phyloP scores from a whole-genome alignment of 441 rosid genomes.

The Euphorbia schlechtendalii region DNA sequence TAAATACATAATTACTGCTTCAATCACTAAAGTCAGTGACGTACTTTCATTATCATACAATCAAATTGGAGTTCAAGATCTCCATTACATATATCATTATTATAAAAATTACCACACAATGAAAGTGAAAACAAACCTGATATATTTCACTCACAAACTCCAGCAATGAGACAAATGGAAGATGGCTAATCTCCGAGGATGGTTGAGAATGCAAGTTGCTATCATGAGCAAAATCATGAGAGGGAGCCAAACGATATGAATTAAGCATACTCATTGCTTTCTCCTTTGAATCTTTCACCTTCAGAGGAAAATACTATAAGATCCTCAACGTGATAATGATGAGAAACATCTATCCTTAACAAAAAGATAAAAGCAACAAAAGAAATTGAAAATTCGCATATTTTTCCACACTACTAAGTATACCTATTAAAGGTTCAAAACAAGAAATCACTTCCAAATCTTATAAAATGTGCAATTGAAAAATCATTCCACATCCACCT shows the following conservation, averaged over 20 bases:
- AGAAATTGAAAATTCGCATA: not conserved
- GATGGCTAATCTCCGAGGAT: conserved; percentile 35
- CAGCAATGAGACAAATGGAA: conserved; percentile 75
- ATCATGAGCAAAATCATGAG: conserved; percentile 44
- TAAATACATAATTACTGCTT: no score
- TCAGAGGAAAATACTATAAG: conserved; percentile 22
- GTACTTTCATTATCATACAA: not conserved
- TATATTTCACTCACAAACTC: conserved; percentile 90
- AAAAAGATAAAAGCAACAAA: not conserved
- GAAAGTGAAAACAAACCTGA: conserved; percentile 48
- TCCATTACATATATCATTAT: not conserved
- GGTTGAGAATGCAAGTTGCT: conserved; percentile 55
- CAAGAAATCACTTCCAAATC: no score
- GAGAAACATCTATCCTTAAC: not conserved
- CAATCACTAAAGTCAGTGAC: no score
- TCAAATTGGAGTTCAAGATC: conserved; percentile 1
- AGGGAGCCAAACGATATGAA: conserved; percentile 46
- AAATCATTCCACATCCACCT: no score
- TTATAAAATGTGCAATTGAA: no score
- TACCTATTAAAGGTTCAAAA: no score
- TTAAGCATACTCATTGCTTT: conserved; percentile 70
- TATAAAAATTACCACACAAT: conserved; percentile 1
- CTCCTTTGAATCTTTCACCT: conserved; percentile 95
- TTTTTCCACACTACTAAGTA: not conserved
- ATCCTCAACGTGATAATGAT: conserved; percentile 20